Conservation (phyloP, 306 rosid species). For the Gastrolobium villosum region DNA sequence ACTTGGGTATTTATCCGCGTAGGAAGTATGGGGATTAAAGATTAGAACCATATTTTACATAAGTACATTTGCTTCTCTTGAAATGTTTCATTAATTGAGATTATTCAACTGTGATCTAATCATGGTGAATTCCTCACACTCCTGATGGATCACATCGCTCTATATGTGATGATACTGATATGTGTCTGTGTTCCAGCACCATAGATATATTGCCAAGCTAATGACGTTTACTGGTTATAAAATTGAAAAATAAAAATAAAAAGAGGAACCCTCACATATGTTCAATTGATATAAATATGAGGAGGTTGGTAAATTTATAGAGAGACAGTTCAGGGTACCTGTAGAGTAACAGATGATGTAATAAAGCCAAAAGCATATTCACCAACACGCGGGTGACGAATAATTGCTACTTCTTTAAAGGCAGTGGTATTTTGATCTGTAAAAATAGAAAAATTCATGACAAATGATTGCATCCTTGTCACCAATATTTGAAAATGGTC, state of each 20-base stretch:
- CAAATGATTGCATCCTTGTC: slow-evolving; percentile 29
- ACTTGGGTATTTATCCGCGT: background rate
- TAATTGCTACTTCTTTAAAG: slow-evolving; percentile 94
- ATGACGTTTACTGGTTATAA: slow-evolving; percentile 12
- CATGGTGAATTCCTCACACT: background rate
- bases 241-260: background rate
- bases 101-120: slow-evolving; percentile 12
- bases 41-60: slow-evolving; percentile 10
- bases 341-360: slow-evolving; percentile 87
- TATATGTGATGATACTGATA: background rate
- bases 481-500: slow-evolving; percentile 27
- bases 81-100: slow-evolving; percentile 21
- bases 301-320: background rate
- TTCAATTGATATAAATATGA: slow-evolving; percentile 5
- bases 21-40: background rate
- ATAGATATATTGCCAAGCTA: background rate
- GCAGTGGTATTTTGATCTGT: slow-evolving; percentile 95
- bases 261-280: background rate
- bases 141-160: background rate
- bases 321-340: slow-evolving; percentile 55
- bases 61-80: background rate
- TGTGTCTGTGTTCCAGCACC: background rate
- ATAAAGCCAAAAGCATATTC: slow-evolving; percentile 99
- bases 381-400: slow-evolving; percentile 89
- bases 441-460: slow-evolving; percentile 32